phyloP scores from a whole-genome alignment of 2,329 filamentous ascomycete genomes.

The Xylariomycetidae sp. region DNA sequence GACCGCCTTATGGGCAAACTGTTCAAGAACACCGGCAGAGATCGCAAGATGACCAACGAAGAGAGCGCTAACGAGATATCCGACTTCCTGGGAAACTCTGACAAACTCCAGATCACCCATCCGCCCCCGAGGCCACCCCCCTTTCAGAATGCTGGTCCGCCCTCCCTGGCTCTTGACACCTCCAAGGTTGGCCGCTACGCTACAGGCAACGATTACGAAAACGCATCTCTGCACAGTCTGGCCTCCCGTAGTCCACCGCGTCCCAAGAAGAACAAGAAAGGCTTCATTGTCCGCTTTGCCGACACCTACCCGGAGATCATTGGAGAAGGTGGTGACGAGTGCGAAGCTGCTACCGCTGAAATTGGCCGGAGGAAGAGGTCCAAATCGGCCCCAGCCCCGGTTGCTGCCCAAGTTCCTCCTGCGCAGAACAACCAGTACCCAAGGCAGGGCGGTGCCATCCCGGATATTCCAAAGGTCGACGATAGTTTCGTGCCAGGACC shows the following conservation, averaged over 20 bases:
- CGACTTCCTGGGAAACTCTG: conserved; percentile 52
- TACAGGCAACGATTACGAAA: conserved; percentile 43
- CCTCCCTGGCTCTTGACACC: conserved; percentile 48
- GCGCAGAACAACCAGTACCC: conserved; percentile 23
- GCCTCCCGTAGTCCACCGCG: conserved; percentile 38
- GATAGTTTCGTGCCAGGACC: conserved; percentile 48
- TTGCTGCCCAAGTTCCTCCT: conserved; percentile 27
- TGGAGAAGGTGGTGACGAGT: conserved; percentile 86
- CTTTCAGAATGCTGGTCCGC: conserved; percentile 23
- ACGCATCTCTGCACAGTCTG: conserved; percentile 36
- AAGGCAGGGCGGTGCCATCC: conserved; percentile 16
- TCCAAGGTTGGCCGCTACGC: conserved; percentile 49
- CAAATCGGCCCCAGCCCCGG: conserved; percentile 28
- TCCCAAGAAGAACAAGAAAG: conserved; percentile 52
- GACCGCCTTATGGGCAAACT: conserved; percentile 58
- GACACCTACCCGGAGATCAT: conserved; percentile 73
- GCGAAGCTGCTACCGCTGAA: conserved; percentile 63
- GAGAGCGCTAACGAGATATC: conserved; percentile 46
- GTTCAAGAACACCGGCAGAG: conserved; percentile 36
- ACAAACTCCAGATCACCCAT: conserved; percentile 49
- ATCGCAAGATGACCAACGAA: conserved; percentile 31
- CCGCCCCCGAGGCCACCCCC: conserved; percentile 35
- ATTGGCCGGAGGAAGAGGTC: conserved; percentile 55
- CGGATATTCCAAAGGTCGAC: conserved; percentile 23
- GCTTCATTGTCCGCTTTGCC: conserved; percentile 68